These are phyloP conservation scores for Botryotinia globosa DNA, from an alignment of 2,329 filamentous ascomycete species.

Conservation along the genomic window DNA sequence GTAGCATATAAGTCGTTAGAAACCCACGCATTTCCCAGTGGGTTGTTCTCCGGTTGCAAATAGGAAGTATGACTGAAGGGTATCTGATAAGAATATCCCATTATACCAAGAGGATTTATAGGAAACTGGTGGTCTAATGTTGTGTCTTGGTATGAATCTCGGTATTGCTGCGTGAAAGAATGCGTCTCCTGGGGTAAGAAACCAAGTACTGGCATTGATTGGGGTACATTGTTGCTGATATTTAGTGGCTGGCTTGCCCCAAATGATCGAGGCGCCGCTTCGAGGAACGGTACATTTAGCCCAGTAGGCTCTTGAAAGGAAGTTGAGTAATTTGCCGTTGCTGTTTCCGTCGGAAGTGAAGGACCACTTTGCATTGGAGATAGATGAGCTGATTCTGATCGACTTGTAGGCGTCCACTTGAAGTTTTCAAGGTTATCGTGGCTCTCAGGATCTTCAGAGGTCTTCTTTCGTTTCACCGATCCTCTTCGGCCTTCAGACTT, in stretches of 20 bases:
- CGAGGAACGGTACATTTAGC: not conserved
- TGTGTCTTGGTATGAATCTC: constrained; percentile 1
- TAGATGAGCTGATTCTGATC: constrained; percentile 7
- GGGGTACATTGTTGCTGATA: not conserved
- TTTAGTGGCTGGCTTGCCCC: not conserved
- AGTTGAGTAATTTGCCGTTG: not conserved
- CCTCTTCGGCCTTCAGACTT: constrained; percentile 4
- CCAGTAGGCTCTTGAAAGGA: not conserved
- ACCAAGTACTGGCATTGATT: not conserved
- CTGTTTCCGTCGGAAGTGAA: not conserved
- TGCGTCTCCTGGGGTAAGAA: constrained; percentile 4
- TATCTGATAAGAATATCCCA: not conserved
- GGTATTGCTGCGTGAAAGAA: constrained; percentile 8
- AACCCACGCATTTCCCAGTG: constrained; percentile 27
- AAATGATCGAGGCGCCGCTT: constrained; percentile 5
- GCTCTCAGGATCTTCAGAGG: constrained; percentile 1
- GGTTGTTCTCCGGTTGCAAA: constrained; percentile 18
- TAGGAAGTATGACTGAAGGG: not conserved
- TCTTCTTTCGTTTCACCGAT: constrained; percentile 24
- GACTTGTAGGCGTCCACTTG: not conserved
- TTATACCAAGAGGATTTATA: not conserved
- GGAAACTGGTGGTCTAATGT: constrained; percentile 11
- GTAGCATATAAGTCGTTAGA: constrained; percentile 33
- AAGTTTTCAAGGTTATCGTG: not conserved
- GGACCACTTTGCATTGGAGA: constrained; percentile 6